Evolutionary conservation across 495 filamentous ascomycete species (phyloP).

Genomic region (Aspergillus egyptiacus): DNA sequence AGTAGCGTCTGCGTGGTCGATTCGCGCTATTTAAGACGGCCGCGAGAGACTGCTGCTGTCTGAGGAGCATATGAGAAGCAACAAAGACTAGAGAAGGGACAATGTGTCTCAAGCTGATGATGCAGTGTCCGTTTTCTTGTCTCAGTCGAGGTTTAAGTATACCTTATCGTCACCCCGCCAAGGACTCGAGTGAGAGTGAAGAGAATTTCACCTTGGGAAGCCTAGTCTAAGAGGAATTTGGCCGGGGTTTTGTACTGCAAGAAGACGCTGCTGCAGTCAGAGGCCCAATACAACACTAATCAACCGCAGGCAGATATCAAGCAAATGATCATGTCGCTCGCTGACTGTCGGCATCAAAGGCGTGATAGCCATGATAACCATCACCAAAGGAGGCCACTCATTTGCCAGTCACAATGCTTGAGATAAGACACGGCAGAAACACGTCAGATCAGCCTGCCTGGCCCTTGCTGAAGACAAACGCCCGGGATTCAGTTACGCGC

Average conservation of each 20-base stretch:
- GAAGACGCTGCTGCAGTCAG: neutral
- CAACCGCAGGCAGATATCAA: neutral
- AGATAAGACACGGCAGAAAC: constrained; percentile 10
- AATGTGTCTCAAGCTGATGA: neutral
- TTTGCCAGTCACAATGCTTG: constrained; percentile 5
- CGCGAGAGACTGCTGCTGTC: constrained; percentile 5
- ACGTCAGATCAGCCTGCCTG: constrained; percentile 2
- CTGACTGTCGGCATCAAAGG: constrained; percentile 13
- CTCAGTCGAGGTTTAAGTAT: constrained; percentile 9
- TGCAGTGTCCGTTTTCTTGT: neutral
- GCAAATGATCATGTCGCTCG: neutral
- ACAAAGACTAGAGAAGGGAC: neutral
- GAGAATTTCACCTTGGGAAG: neutral
- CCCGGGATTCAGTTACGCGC: neutral
- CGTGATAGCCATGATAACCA: constrained; percentile 15
- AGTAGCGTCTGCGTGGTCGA: constrained; percentile 11
- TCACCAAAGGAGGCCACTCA: constrained; percentile 1
- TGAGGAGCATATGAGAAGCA: constrained; percentile 3
- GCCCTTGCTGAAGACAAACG: constrained; percentile 4
- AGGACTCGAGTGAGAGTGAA: constrained; percentile 3
- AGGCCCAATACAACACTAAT: constrained; percentile 3
- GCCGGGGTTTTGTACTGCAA: constrained; percentile 15
- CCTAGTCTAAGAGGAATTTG: constrained; percentile 9
- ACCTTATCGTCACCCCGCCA: neutral
- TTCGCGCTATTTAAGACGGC: constrained; percentile 3